phyloP scores from a whole-genome alignment of 2,329 filamentous ascomycete genomes.

The Colletotrichum gloeosporioides region DNA sequence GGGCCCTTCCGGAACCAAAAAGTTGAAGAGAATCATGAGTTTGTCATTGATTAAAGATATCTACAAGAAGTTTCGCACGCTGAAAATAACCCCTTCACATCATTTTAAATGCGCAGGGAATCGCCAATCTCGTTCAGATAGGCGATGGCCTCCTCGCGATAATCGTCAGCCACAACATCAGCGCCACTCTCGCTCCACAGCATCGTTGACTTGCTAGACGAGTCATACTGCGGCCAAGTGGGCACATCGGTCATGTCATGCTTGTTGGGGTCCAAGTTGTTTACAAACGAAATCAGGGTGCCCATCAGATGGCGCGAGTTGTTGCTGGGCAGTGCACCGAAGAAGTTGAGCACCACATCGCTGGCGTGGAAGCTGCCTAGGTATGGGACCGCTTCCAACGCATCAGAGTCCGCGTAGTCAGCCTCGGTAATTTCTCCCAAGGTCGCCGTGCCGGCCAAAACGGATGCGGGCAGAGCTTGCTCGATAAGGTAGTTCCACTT shows the following conservation, averaged over 20 bases:
- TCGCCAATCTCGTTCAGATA: background rate
- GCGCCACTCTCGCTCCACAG: background rate
- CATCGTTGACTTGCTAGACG: background rate
- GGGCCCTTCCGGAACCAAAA: background rate
- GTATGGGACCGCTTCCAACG: slow-evolving; percentile 51
- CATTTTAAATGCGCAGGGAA: background rate
- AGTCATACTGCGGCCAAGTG: slow-evolving; percentile 35
- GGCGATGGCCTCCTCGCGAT: background rate
- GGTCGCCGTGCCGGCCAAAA: slow-evolving; percentile 49
- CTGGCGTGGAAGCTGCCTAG: slow-evolving; percentile 78
- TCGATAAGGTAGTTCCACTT: slow-evolving; percentile 37
- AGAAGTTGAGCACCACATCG: slow-evolving; percentile 69
- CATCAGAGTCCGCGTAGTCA: slow-evolving; percentile 31
- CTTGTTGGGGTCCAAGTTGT: slow-evolving; percentile 72
- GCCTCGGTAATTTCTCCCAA: slow-evolving; percentile 63
- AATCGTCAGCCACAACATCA: background rate
- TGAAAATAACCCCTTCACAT: accelerated
- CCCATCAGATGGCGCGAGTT: slow-evolving; percentile 51
- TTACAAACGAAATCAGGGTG: slow-evolving; percentile 74
- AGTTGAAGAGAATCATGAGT: background rate
- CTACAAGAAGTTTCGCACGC: background rate
- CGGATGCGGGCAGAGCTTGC: slow-evolving; percentile 33
- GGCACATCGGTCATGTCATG: slow-evolving; percentile 33
- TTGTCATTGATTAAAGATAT: background rate
- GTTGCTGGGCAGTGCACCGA: slow-evolving; percentile 52